These are phyloP conservation scores for Lactarius tabidus DNA, from an alignment of 768 basidiomycete species.

Conservation along the genomic window DNA sequence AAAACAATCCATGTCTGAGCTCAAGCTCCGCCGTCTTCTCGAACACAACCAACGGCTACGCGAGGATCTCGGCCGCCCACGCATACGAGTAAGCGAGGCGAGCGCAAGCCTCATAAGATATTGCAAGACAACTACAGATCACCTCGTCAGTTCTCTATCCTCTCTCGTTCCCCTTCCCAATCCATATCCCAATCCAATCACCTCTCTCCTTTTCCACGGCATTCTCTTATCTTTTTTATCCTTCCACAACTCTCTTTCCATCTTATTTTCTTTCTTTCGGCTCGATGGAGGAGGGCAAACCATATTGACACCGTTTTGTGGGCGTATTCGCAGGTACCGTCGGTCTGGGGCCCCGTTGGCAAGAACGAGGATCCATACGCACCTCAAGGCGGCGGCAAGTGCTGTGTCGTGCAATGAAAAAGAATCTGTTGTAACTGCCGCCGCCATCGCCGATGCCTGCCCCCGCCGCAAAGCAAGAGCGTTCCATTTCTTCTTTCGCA, in stretches of 20 bases:
- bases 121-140: slow-evolving; percentile 70
- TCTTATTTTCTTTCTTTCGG: background rate
- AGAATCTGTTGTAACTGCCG: background rate
- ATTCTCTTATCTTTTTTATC: background rate
- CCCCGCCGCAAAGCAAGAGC: background rate
- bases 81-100: slow-evolving; percentile 72
- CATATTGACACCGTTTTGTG: slow-evolving; percentile 22
- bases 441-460: background rate
- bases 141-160: slow-evolving; percentile 44
- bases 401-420: slow-evolving; percentile 23
- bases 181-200: background rate
- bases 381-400: slow-evolving; percentile 37
- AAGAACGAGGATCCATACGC: slow-evolving; percentile 92
- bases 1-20: slow-evolving; percentile 76
- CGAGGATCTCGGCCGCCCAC: slow-evolving; percentile 68
- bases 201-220: background rate
- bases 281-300: background rate
- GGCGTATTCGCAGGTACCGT: slow-evolving; percentile 62
- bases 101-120: slow-evolving; percentile 65
- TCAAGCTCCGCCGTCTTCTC: slow-evolving; percentile 69
- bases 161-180: background rate
- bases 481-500: background rate
- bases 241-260: background rate
- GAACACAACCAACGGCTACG: slow-evolving; percentile 71
- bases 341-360: slow-evolving; percentile 94